Base-by-base conservation (phyloP, 495 filamentous ascomycete genomes). In the Oleoguttula mirabilis region DNA sequence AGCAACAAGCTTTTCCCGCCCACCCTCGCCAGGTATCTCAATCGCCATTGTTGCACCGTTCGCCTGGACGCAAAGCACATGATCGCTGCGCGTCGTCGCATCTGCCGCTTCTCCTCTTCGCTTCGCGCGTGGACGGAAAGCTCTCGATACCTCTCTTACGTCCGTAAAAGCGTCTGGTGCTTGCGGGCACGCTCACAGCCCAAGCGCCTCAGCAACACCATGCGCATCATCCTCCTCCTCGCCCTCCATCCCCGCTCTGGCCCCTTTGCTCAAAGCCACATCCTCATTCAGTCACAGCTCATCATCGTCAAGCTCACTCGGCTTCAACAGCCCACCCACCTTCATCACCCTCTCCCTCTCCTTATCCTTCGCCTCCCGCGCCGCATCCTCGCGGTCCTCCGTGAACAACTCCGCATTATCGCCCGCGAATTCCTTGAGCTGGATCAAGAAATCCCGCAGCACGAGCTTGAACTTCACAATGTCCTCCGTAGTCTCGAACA, bases 401-500 rank as follows among this genome's bases (percentile, higher is more conserved):
- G 84, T 80, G 64, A 80, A 99, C n/a, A 98, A 71, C 51, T 96
- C 90, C 4, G 88, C 79, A 55, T 87, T 90, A 60, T 87, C 90
- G 10, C 83, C 48, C 32, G 48, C 48, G 55, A 95, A 96, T 63
- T 99, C 90, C 63, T 93, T 94, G 40, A 99, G 65, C 21, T 87
- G 87, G 52, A 99, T 94, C 41, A 99, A 65, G 75, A 99, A 99
- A 60, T 99, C 90, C 43, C 90, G 84, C 35, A 96, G 72, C 41
- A 87, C 79, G 30, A 92, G 75, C 63, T 94, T 94, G 76, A 96
- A 96, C 55, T 81, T 80, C 56, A 77, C 76, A 41, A 88, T 72
- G 44, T 88, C 80, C 38, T 75, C 75, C 55, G 92, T 94, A 39
- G 77, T 67, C 1, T 76, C 72, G 63, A 94, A 94, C 4, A 96